Evolutionary conservation across 495 filamentous ascomycete genomes (phyloP), one percentile per base, ranked within the genome.

Genomic region (Delitschia confertaspora): DNA sequence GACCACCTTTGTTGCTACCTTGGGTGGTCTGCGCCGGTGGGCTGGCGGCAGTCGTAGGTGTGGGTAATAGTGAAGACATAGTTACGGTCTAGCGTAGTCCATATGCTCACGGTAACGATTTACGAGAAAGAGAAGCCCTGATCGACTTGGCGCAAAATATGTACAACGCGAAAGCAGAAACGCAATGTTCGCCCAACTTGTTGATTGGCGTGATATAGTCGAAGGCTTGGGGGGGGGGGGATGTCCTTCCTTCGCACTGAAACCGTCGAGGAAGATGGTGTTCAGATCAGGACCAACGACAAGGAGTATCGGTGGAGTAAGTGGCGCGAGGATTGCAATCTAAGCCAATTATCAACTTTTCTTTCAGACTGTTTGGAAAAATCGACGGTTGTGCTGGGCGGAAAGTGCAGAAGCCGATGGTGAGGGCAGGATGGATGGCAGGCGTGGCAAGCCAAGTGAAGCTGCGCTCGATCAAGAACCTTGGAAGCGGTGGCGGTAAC

Each of bases 51-150:
- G 47, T 6, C 38, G 41, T 1, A 2, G 36, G 30, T 26, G 25
- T 19, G n/a, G n/a, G n/a, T n/a, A n/a, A n/a, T n/a, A n/a, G n/a
- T 20, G 51, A 31, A 36, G 51, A 40, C 51, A 51, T 55, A 8
- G 17, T 36, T 29, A 38, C 51, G 42, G 32, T 8, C 11, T 10
- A 24, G 41, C 19, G n/a, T 21, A 24, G 40, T 46, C 48, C 42
- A 51, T 46, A 31, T 14, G 36, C 42, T 23, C 20, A 45, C 42
- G 20, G 16, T 4, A 27, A 29, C 31, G 30, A 35, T 29, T 13
- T 45, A 20, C 13, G 42, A 24, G 13, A 30, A 22, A 3, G 1
- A 1, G 21, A 18, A 3, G 9, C 17, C 16, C 21, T 16, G 23
- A 32, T n/a, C 6, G 25, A 14, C 38, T 17, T 30, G 47, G 32